A percentile compares a stretch with the other conserved stretches of the same genome.
phyloP scores from a whole-genome alignment of 1,284 basidiomycete species.

The Pseudozyma sp. region DNA sequence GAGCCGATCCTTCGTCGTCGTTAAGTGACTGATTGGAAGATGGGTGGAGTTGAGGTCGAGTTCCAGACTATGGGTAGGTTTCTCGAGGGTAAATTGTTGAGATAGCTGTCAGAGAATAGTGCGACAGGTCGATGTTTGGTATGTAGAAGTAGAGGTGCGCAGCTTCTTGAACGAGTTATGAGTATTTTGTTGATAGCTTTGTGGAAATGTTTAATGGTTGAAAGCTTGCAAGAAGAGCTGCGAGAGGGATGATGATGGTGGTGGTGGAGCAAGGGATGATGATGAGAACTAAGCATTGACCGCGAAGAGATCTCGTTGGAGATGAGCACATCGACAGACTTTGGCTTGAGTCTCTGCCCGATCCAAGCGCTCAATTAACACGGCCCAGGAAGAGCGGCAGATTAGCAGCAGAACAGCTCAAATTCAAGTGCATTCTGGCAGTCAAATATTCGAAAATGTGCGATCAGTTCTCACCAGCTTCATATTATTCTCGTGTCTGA shows the following conservation, averaged over 20 bases:
- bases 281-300: background rate
- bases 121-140: background rate
- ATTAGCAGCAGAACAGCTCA: background rate
- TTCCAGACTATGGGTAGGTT: background rate
- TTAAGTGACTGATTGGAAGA: background rate
- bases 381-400: background rate
- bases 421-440: no score
- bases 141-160: background rate
- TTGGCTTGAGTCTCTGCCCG: background rate
- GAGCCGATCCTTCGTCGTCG: background rate
- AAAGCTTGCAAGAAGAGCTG: constrained; percentile 9
- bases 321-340: constrained; percentile 24
- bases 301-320: background rate
- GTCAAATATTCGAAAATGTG: background rate
- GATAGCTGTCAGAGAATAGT: constrained; percentile 3
- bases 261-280: constrained; percentile 1
- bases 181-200: constrained; percentile 3
- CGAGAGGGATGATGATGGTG: constrained; percentile 9
- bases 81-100: background rate
- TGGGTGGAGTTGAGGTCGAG: background rate
- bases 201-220: background rate
- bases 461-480: constrained; percentile 3
- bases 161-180: constrained; percentile 1
- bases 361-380: background rate
- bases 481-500: no score